Percentiles rank a stretch among this genome's conserved stretches.
These are phyloP conservation scores for Kingdonia uniflora DNA, from an alignment of 164 flowering plant species.

Conservation along the genomic window DNA sequence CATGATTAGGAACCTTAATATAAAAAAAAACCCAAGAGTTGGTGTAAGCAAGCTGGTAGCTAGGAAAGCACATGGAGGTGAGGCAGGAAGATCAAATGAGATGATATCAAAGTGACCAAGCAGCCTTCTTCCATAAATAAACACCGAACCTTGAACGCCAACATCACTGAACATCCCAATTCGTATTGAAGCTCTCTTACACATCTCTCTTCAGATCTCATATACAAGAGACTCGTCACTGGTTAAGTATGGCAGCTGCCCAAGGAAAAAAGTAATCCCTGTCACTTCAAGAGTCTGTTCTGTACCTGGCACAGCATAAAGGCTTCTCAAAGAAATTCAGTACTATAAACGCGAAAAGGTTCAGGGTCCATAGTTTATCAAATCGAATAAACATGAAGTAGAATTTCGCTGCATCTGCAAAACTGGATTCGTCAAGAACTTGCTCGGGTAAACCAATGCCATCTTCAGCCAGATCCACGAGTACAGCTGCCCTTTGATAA, in stretches of 20 bases:
- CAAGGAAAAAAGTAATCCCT: slow-evolving; percentile 77
- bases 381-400: slow-evolving; percentile 59
- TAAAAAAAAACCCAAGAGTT: no score
- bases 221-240: slow-evolving; percentile 42
- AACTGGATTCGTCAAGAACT: slow-evolving; percentile 56
- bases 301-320: slow-evolving; percentile 54
- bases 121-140: no score
- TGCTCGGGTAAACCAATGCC: slow-evolving; percentile 91
- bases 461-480: slow-evolving; percentile 74
- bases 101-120: no score
- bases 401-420: slow-evolving; percentile 47
- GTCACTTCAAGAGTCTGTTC: slow-evolving; percentile 41
- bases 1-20: no score
- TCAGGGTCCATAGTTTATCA: slow-evolving; percentile 69
- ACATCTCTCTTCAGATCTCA: no score
- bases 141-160: no score
- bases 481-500: no score
- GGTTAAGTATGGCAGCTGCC: slow-evolving; percentile 81
- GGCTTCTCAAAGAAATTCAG: slow-evolving; percentile 92
- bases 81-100: no score
- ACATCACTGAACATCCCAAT: no score
- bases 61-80: no score
- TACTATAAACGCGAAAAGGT: slow-evolving; percentile 59
- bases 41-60: no score
- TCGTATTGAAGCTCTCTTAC: no score